Percentiles rank a stretch among this genome's conserved stretches.
Conservation (phyloP, 306 rosid genomes). For the Gleditsia sinensis region DNA sequence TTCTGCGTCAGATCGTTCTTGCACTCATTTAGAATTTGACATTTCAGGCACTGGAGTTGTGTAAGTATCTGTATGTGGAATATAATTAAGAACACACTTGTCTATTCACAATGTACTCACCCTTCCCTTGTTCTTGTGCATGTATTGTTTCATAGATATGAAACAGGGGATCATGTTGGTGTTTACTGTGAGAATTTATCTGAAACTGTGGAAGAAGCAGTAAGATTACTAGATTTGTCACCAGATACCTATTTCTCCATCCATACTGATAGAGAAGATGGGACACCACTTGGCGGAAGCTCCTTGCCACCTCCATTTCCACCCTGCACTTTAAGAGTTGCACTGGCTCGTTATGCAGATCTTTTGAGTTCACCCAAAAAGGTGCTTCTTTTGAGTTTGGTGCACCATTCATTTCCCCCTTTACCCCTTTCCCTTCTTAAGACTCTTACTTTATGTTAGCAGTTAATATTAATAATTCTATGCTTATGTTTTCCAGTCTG, state of each 20-base stretch:
- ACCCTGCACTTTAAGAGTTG: slow-evolving; percentile 76
- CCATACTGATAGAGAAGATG: slow-evolving; percentile 79
- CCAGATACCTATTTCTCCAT: slow-evolving; percentile 83
- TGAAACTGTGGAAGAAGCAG: slow-evolving; percentile 81
- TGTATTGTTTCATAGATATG: slow-evolving; percentile 64
- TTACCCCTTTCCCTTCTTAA: neutral
- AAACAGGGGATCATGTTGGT: slow-evolving; percentile 99
- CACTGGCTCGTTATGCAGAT: slow-evolving; percentile 80
- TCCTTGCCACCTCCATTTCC: slow-evolving; percentile 82
- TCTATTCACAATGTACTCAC: slow-evolving; percentile 10
- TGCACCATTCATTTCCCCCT: neutral
- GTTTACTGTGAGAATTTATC: slow-evolving; percentile 88
- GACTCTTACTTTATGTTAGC: slow-evolving; percentile 13
- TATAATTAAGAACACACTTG: neutral
- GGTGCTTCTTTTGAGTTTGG: slow-evolving; percentile 52
- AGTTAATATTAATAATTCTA: slow-evolving; percentile 25
- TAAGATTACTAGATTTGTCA: slow-evolving; percentile 65
- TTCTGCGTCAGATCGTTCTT: slow-evolving; percentile 87
- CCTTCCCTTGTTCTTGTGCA: slow-evolving; percentile 21
- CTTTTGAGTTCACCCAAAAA: slow-evolving; percentile 89
- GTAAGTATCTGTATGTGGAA: slow-evolving; percentile 54
- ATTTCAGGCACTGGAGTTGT: slow-evolving; percentile 71
- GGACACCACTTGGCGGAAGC: slow-evolving; percentile 77
- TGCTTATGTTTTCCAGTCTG: slow-evolving; percentile 58
- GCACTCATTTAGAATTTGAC: slow-evolving; percentile 95